These are phyloP conservation scores for Colletotrichum trifolii DNA, from an alignment of 2,329 filamentous ascomycete genomes.

Conservation along the genomic window DNA sequence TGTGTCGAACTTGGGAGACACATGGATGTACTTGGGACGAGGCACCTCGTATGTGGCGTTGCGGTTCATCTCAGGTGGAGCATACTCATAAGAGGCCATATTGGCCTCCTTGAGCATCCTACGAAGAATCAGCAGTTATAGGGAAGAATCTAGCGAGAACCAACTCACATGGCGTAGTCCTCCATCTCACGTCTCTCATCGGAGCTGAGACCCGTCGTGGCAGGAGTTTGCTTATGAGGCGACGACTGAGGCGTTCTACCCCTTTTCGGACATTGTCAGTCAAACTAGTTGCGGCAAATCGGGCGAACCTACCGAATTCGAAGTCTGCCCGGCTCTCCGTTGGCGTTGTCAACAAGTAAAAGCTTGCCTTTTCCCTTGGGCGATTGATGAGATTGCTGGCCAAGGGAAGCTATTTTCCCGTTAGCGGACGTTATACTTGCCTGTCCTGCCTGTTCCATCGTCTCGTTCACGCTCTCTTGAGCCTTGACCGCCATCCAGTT, in stretches of 20 bases:
- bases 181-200: not conserved
- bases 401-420: no score
- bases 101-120: slow-evolving; percentile 32
- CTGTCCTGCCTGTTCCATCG: not conserved
- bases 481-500: slow-evolving; percentile 40
- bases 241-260: not conserved
- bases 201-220: not conserved
- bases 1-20: slow-evolving; percentile 23
- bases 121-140: not conserved
- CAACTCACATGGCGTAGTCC: slow-evolving; percentile 12
- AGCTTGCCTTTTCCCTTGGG: no score
- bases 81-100: slow-evolving; percentile 19
- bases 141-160: not conserved
- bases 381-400: no score
- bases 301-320: no score
- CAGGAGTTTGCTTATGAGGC: not conserved
- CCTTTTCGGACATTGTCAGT: not conserved
- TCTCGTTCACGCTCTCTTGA: slow-evolving; percentile 6
- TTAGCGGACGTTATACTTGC: not conserved
- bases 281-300: no score
- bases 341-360: no score
- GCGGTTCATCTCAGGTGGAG: slow-evolving; percentile 20
- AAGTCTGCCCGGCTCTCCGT: no score
- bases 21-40: slow-evolving; percentile 37
- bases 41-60: slow-evolving; percentile 30